Base-by-base conservation (phyloP, 108 stramenopile species). In the Skeletonema tropicum region DNA sequence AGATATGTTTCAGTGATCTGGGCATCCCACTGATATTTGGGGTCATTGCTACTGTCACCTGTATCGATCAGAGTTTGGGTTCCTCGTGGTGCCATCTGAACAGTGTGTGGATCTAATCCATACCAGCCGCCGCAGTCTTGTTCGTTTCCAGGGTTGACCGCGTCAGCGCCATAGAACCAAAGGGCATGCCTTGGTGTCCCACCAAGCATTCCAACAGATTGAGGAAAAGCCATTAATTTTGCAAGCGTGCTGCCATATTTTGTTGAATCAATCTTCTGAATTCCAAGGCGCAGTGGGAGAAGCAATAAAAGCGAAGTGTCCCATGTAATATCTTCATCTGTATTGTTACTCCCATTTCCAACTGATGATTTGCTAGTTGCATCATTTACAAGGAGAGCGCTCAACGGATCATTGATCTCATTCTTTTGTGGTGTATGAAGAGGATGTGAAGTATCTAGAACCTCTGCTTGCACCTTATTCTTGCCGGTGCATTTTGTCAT, bases 31-130 rank as follows among this genome's bases (percentile, higher is more conserved):
- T 58, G 57, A 55, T 48, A 42, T 7, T 21, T 14, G 21, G 14
- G 33, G 6, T 11, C 31, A 8, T 78, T 32, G 41, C n/a, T 33
- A 31, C 33, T 21, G 9, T 66, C 45, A n/a, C 35, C 39, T 48
- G 10, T 74, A 0, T 35, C 25, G 25, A 49, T 32, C 60, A 73
- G 38, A 48, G 35, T 48, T 45, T 45, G 59, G 15, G 76, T 80
- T 59, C 90, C 75, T 31, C 79, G 57, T 9, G 94, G 91, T 25
- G 92, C 92, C 19, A 60, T 46, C 75, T 97, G 96, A 2, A 91
- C 88, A 12, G 86, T 89, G 70, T 97, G 96, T 13, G 96, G 96
- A 83, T 97, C 96, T n/a, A 94, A 72, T 3, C 96, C 96, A 48
- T 90, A 84, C 64, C 92, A 75, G 32, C 80, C 89, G 45, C 48